These are phyloP conservation scores for Paraconiothyrium sp. DNA, from an alignment of 2,329 filamentous ascomycete genomes.

Conservation along the genomic window DNA sequence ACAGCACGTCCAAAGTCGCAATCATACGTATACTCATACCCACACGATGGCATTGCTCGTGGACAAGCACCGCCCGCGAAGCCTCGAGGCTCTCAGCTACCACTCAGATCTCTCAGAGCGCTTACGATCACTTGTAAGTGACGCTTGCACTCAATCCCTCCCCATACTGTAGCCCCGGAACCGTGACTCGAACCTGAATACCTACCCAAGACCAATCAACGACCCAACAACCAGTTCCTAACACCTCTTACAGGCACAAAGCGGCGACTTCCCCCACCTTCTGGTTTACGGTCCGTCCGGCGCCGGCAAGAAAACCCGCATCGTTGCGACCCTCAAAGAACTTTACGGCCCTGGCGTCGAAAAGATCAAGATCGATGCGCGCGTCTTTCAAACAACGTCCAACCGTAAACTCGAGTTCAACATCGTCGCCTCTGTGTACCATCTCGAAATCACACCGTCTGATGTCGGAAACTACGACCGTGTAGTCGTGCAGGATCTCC, in stretches of 20 bases:
- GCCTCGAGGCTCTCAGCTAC: slow-evolving; percentile 82
- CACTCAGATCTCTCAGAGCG: slow-evolving; percentile 88
- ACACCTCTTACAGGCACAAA: slow-evolving; percentile 75
- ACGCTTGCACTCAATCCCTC: no score
- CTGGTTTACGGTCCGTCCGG: slow-evolving; percentile 97
- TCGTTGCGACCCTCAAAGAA: slow-evolving; percentile 93
- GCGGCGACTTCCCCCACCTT: slow-evolving; percentile 96
- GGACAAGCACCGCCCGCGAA: slow-evolving; percentile 74
- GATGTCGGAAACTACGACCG: slow-evolving; percentile 97
- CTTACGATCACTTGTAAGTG: slow-evolving; percentile 80
- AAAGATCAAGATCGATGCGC: slow-evolving; percentile 99
- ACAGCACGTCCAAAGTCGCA: slow-evolving; percentile 20
- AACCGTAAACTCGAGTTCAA: slow-evolving; percentile 99
- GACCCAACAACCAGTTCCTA: slow-evolving; percentile 9
- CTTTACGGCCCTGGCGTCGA: slow-evolving; percentile 97
- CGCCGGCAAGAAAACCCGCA: slow-evolving; percentile 96
- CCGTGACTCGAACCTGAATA: background rate
- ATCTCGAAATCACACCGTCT: slow-evolving; percentile 96
- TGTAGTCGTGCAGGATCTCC: slow-evolving; percentile 91
- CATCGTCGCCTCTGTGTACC: slow-evolving; percentile 95
- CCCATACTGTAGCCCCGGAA: background rate
- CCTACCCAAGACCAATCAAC: background rate
- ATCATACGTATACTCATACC: slow-evolving; percentile 14
- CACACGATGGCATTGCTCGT: slow-evolving; percentile 69
- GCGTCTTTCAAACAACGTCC: slow-evolving; percentile 92